Evolutionary conservation across 1,284 basidiomycete species (phyloP).

Genomic region (Heterobasidion occidentale): DNA sequence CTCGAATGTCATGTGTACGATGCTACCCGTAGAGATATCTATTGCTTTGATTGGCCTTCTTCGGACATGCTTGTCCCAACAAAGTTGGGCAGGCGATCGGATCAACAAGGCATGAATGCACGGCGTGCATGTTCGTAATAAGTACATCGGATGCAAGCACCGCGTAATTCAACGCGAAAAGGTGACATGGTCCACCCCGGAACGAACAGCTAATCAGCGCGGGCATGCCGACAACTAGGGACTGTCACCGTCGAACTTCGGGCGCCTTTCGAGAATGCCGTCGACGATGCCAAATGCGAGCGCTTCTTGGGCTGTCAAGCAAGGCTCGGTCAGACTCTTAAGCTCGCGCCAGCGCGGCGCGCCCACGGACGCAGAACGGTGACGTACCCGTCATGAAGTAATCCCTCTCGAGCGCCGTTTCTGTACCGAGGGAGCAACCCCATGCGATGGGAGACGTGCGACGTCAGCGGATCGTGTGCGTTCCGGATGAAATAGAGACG

Average conservation of each 20-base stretch:
- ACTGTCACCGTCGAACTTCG: constrained; percentile 20
- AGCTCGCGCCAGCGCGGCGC: background rate
- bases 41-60: background rate
- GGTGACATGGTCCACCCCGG: background rate
- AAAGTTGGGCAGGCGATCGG: too few relatives aligned
- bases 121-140: too few relatives aligned
- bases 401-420: constrained; percentile 83
- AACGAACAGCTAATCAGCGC: background rate
- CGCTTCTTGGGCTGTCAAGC: constrained; percentile 66
- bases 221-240: background rate
- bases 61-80: too few relatives aligned
- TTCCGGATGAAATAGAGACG: background rate
- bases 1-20: background rate
- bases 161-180: background rate
- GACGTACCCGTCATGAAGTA: constrained; percentile 84
- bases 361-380: background rate
- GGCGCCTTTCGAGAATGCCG: constrained; percentile 73
- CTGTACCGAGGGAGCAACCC: constrained; percentile 29
- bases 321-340: background rate
- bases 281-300: constrained; percentile 88
- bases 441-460: background rate
- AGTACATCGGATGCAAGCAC: background rate
- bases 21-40: background rate
- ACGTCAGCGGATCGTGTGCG: background rate
- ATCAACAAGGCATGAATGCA: too few relatives aligned